Conservation (phyloP, 208 protist genomes). For the Porcisia deanei region DNA sequence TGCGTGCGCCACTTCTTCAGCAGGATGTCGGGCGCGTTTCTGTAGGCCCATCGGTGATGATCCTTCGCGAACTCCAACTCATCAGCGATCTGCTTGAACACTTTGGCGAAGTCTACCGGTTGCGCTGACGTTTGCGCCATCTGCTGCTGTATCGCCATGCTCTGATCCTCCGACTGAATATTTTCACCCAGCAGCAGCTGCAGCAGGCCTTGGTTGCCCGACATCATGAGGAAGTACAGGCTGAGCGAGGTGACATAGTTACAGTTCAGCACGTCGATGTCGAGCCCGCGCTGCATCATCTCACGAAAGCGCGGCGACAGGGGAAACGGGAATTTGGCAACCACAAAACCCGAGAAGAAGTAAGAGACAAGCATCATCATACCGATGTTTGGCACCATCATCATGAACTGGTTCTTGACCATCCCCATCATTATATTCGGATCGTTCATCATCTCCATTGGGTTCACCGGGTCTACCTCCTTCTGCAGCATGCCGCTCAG, state of each 20-base stretch:
- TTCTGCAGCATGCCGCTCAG: slow-evolving; percentile 58
- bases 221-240: slow-evolving; percentile 96
- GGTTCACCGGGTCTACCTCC: slow-evolving; percentile 73
- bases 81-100: slow-evolving; percentile 78
- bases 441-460: slow-evolving; percentile 94
- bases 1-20: slow-evolving; percentile 57
- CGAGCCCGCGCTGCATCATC: slow-evolving; percentile 96
- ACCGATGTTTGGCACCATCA: slow-evolving; percentile 93
- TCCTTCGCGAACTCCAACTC: slow-evolving; percentile 76
- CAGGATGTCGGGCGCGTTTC: slow-evolving; percentile 63
- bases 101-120: slow-evolving; percentile 75
- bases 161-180: slow-evolving; percentile 44
- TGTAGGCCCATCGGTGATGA: slow-evolving; percentile 72
- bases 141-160: slow-evolving; percentile 54
- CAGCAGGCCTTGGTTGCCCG: slow-evolving; percentile 93
- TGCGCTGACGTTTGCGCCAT: slow-evolving; percentile 52
- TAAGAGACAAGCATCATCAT: slow-evolving; percentile 96
- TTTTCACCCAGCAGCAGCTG: slow-evolving; percentile 91
- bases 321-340: slow-evolving; percentile 96
- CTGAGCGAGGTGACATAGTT: slow-evolving; percentile 96
- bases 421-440: slow-evolving; percentile 92
- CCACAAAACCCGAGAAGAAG: slow-evolving; percentile 97
- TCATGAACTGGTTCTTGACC: slow-evolving; percentile 95
- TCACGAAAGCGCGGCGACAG: slow-evolving; percentile 92
- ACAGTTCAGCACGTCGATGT: slow-evolving; percentile 94